phyloP scores from a whole-genome alignment of 148 eudicot species.

The Bassia scoparia region DNA sequence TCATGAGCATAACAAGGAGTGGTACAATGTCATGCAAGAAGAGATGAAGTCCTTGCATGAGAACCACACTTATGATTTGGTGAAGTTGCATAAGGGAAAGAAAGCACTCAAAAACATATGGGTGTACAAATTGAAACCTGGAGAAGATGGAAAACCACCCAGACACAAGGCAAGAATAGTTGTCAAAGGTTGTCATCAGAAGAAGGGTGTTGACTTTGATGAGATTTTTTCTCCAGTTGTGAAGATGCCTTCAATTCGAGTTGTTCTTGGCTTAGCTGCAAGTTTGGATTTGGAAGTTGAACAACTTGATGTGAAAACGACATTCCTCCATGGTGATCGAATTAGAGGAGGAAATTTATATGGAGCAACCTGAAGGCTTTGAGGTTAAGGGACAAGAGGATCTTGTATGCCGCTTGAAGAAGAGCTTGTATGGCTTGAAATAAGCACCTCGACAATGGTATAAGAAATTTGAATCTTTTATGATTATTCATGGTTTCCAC shows the following conservation, averaged over 20 bases:
- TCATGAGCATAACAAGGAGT: background rate
- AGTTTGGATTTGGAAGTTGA: constrained; percentile 15
- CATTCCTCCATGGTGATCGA: constrained; percentile 25
- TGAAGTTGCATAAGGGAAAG: constrained; percentile 15
- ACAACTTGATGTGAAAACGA: constrained; percentile 11
- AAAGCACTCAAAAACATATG: constrained; percentile 24
- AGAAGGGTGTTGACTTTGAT: constrained; percentile 23
- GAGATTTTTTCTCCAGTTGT: constrained; percentile 9
- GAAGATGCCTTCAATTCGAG: constrained; percentile 21
- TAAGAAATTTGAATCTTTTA: constrained; percentile 17
- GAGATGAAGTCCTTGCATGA: constrained; percentile 24
- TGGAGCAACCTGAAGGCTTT: constrained; percentile 20
- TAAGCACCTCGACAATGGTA: constrained; percentile 6
- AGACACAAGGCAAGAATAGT: constrained; percentile 24
- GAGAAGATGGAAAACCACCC: background rate
- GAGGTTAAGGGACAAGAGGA: constrained; percentile 11
- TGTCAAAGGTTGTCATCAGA: constrained; percentile 21
- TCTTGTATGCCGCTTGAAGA: constrained; percentile 18
- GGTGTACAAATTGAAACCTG: constrained; percentile 15
- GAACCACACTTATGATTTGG: constrained; percentile 14
- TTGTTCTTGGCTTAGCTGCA: background rate
- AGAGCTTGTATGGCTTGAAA: constrained; percentile 23
- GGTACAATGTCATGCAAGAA: constrained; percentile 19
- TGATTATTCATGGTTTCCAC: background rate
- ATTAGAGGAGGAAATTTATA: constrained; percentile 17